Evolutionary conservation across 768 basidiomycete genomes (phyloP).

Genomic region (Xerocomellus intermedius): DNA sequence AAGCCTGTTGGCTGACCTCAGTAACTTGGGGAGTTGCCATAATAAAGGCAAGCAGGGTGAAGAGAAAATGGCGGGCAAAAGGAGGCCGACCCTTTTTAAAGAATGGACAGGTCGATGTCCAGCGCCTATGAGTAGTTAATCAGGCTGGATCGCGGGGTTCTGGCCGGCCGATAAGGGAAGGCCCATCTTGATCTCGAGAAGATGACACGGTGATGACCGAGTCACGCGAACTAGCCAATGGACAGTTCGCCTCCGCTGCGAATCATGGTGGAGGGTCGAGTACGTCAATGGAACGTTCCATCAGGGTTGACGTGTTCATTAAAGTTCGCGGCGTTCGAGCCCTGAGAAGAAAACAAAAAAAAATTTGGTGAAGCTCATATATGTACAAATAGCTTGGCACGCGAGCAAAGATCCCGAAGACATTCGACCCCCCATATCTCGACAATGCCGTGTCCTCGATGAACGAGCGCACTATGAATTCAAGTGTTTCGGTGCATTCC

Average conservation of each 20-base stretch:
- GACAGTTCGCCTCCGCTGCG: constrained; percentile 27
- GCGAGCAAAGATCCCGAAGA: constrained; percentile 9
- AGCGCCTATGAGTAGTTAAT: constrained; percentile 48
- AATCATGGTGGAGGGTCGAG: constrained; percentile 24
- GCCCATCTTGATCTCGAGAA: constrained; percentile 25
- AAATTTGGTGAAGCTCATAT: constrained; percentile 31
- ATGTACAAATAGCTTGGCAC: constrained; percentile 32
- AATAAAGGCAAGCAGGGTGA: constrained; percentile 38
- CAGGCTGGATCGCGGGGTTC: constrained; percentile 55
- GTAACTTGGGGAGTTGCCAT: constrained; percentile 55
- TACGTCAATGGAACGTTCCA: constrained; percentile 37
- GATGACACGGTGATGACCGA: constrained; percentile 5
- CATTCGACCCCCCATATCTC: constrained; percentile 9
- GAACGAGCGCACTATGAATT: constrained; percentile 9
- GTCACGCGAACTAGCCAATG: constrained; percentile 29
- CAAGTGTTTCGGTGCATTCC: constrained; percentile 40
- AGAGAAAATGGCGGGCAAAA: constrained; percentile 29
- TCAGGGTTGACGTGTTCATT: constrained; percentile 33
- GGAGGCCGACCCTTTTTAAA: constrained; percentile 36
- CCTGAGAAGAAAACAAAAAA: constrained; percentile 26
- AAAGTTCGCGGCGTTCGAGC: constrained; percentile 20
- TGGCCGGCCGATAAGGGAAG: constrained; percentile 39
- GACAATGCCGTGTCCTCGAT: constrained; percentile 11
- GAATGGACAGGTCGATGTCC: constrained; percentile 28
- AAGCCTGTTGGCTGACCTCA: constrained; percentile 62